A percentile compares a stretch with the other conserved stretches of the same genome.
These are phyloP conservation scores for Cystobasidium slooffiae DNA, from an alignment of 1,284 basidiomycete species.

Conservation along the genomic window DNA sequence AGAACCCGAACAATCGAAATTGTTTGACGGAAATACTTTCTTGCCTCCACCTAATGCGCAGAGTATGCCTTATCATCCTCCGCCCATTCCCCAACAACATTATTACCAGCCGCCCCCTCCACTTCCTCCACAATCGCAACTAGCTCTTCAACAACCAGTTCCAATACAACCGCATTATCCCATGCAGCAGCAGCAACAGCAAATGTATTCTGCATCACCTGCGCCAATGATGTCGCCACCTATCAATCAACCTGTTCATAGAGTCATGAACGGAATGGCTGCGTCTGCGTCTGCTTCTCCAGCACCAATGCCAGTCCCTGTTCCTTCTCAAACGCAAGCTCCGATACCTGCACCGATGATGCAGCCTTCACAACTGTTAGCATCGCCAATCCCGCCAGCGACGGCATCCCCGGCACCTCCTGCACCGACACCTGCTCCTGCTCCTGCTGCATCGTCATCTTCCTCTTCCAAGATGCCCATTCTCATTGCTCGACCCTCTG, in stretches of 20 bases:
- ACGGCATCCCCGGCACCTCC: background rate
- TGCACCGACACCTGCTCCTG: background rate
- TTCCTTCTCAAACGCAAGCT: background rate
- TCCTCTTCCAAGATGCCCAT: constrained; percentile 65
- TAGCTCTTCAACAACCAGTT: background rate
- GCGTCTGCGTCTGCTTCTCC: constrained; percentile 19
- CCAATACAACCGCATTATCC: constrained; percentile 20
- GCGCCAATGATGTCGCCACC: constrained; percentile 12
- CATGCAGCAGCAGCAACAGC: constrained; percentile 8
- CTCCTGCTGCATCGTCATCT: constrained; percentile 51
- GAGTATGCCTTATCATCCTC: constrained; percentile 6
- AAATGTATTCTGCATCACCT: background rate
- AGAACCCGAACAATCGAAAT: constrained; percentile 34
- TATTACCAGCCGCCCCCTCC: constrained; percentile 14
- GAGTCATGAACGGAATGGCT: background rate
- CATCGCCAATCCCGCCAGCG: constrained; percentile 7
- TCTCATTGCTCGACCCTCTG: constrained; percentile 65
- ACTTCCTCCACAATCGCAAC: background rate
- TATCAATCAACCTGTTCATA: constrained; percentile 4
- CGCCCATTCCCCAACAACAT: constrained; percentile 20
- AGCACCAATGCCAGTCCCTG: background rate
- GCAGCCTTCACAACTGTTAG: constrained; percentile 1
- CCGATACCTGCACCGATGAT: background rate
- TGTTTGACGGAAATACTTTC: constrained; percentile 44
- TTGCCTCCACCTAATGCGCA: constrained; percentile 32